Base-by-base conservation (phyloP, 768 basidiomycete genomes). In the Auriculariales sp. region DNA sequence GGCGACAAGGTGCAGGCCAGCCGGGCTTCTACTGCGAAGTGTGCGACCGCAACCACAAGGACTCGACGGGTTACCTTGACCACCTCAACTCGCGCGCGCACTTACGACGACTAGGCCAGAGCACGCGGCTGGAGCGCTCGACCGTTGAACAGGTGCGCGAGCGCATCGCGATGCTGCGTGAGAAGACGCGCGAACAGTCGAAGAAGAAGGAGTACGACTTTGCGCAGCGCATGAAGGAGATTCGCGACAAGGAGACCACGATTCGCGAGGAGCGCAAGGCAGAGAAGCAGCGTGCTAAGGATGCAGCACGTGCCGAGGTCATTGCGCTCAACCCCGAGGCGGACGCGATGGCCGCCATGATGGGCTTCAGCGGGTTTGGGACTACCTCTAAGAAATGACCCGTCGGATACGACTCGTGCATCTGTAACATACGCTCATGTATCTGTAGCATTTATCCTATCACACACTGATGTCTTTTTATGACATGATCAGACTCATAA, bases 21-120 rank as follows among this genome's bases (percentile, higher is more conserved):
- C 91, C 92, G 22, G 92, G 92, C 0, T 99, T 95, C 67, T 84
- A 77, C 65, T 99, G 95, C 60, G 92, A 94, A 60, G 67, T 83
- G 7, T 99, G 95, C 63, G 83, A 77, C 56, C 72, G 90, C 56
- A 94, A 84, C 14, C 87, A 90, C 67, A 95, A 94, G 64, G 95
- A 99, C 59, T 90, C 80, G 47, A 74, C 80, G n/a, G 87, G 80
- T 9, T 98, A 98, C 62, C 69, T 99, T 44, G 93, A 97, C 61
- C 95, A 99, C 60, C 78, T 99, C 50, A 99, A 99, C 66, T 82
- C 90, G 52, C 75, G 92, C 71, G 78, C 79, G 49, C 95, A 99
- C 71, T 71, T 99, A 47, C 81, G 91, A 34, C 77, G 72, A 24
- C 58, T 98, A n/a, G 95, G 95, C n/a, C 95, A 98, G 68, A 90